Percentiles rank a stretch among this genome's conserved stretches.
These are phyloP conservation scores for Limonium bicolor DNA, from an alignment of 148 eudicot genomes.

Conservation along the genomic window DNA sequence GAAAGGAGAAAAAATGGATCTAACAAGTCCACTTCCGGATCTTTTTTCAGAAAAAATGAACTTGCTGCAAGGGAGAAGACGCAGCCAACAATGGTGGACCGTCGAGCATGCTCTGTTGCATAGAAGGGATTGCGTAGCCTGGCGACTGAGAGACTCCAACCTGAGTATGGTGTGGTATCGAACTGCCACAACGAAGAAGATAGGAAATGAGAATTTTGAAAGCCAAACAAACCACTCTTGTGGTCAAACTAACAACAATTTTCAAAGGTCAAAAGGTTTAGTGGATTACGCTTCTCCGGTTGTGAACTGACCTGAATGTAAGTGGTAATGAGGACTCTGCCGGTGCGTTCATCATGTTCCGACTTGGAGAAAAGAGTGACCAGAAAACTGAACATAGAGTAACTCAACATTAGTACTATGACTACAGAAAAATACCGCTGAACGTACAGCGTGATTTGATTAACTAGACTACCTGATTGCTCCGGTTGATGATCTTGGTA, in stretches of 20 bases:
- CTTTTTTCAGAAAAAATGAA: constrained; percentile 34
- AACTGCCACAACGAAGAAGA: constrained; percentile 15
- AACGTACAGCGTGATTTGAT: no score
- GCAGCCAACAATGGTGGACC: constrained; percentile 44
- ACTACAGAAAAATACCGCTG: no score
- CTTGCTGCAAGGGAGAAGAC: constrained; percentile 52
- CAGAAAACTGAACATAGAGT: constrained; percentile 48
- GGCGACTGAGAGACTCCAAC: constrained; percentile 44
- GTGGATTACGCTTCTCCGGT: no score
- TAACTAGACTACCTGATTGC: constrained; percentile 58
- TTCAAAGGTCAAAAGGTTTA: no score
- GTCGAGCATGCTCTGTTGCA: constrained; percentile 24
- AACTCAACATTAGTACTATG: no score
- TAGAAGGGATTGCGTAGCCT: constrained; percentile 23
- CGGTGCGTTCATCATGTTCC: constrained; percentile 32
- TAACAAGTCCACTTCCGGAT: no score
- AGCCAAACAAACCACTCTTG: background rate
- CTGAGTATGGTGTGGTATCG: constrained; percentile 22
- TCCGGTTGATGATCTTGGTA: constrained; percentile 45
- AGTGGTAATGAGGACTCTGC: constrained; percentile 59
- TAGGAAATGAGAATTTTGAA: background rate
- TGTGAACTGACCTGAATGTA: constrained; percentile 50
- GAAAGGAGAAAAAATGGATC: no score
- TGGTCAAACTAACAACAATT: no score
- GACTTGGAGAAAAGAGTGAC: constrained; percentile 62